Evolutionary conservation across 441 rosid genomes (phyloP).

Genomic region (Raphanus hybrid): DNA sequence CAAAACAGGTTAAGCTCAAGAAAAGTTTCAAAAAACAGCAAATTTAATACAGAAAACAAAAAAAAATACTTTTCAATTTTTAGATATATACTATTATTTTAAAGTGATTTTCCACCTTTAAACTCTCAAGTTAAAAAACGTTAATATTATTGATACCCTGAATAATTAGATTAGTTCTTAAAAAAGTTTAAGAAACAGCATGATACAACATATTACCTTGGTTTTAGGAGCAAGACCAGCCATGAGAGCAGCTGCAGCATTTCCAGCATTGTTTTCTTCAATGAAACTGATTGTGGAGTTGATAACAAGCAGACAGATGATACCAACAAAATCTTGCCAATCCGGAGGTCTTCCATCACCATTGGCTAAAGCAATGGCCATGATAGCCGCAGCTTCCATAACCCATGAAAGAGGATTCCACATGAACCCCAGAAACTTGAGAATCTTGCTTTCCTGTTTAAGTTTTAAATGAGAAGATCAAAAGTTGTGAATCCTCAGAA

Average conservation of each 20-base stretch:
- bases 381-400: slow-evolving; percentile 92
- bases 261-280: slow-evolving; percentile 97
- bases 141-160: background rate
- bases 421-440: slow-evolving; percentile 95
- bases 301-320: slow-evolving; percentile 79
- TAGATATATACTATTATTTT: too few species aligned
- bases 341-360: slow-evolving; percentile 83
- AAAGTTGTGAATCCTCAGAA: background rate
- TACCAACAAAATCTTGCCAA: slow-evolving; percentile 97
- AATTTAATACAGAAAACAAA: background rate
- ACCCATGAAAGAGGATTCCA: slow-evolving; percentile 99
- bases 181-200: background rate
- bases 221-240: slow-evolving; percentile 97
- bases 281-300: slow-evolving; percentile 96
- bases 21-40: background rate
- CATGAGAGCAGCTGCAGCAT: slow-evolving; percentile 98
- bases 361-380: slow-evolving; percentile 94
- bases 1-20: slow-evolving; percentile 19
- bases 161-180: background rate
- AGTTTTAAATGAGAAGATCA: slow-evolving; percentile 1
- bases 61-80: background rate
- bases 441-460: slow-evolving; percentile 81
- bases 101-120: too few species aligned
- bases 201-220: slow-evolving; percentile 54
- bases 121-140: too few species aligned